Conservation (phyloP, 345 rosid genomes). For the Citrus reticulata region DNA sequence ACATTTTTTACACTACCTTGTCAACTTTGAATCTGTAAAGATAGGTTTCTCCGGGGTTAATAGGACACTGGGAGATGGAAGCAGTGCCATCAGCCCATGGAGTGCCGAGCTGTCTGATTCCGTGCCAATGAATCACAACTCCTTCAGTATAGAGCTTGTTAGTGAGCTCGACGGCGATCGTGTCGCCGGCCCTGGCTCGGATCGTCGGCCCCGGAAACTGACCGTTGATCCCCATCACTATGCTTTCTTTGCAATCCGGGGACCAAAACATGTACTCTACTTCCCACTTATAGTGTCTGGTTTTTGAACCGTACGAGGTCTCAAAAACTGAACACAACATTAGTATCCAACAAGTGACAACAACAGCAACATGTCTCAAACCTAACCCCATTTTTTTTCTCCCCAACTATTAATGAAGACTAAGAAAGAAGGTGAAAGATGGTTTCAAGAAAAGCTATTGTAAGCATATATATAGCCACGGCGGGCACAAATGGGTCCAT, state of each 20-base stretch:
- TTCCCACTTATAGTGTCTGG: slow-evolving; percentile 53
- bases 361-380: neutral
- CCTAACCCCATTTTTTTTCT: neutral
- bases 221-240: slow-evolving; percentile 74
- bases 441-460: too few relatives aligned
- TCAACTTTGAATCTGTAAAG: slow-evolving; percentile 69
- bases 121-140: slow-evolving; percentile 94
- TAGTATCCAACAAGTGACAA: neutral
- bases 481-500: too few relatives aligned
- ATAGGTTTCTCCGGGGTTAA: slow-evolving; percentile 78
- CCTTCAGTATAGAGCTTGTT: slow-evolving; percentile 76
- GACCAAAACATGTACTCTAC: slow-evolving; percentile 57
- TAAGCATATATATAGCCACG: too few relatives aligned
- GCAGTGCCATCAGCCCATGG: slow-evolving; percentile 97
- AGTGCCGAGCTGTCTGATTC: slow-evolving; percentile 86
- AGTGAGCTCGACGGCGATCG: slow-evolving; percentile 47
- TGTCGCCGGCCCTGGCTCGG: slow-evolving; percentile 57
- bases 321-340: neutral
- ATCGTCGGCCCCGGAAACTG: slow-evolving; percentile 89
- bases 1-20: slow-evolving; percentile 28
- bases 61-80: slow-evolving; percentile 68
- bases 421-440: too few relatives aligned
- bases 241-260: slow-evolving; percentile 66
- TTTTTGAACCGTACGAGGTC: slow-evolving; percentile 13
- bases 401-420: too few relatives aligned